Evolutionary conservation across 768 basidiomycete species (phyloP), one percentile per base, ranked within the genome.

Genomic region (Sporobolomyces phaffii): DNA sequence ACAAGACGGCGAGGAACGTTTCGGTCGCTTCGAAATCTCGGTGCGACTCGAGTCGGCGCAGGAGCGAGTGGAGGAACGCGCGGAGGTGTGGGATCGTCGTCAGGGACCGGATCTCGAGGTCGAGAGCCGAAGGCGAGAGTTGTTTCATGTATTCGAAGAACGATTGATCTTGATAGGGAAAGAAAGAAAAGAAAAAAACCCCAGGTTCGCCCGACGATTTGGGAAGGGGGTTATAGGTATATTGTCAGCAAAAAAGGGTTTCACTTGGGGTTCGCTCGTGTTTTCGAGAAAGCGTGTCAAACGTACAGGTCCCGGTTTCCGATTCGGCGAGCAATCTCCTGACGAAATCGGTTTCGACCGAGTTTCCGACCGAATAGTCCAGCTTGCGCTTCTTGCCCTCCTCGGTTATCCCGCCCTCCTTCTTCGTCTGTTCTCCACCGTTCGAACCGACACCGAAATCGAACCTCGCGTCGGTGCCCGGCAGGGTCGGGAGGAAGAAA

Each of bases 21-120:
- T 98, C 91, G 5, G 94, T 89, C 17, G 91, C 92, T 77, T 99
- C 96, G 74, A 96, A 98, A 78, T 99, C 96, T 52, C 84, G 84
- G 71, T 86, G 89, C 10, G 88, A 89, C 38, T 77, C 78, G 31
- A 98, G 81, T 5, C 94, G 86, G 60, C 79, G 83, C 15, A 81
- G 83, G 29, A 98, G 81, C 0, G 91, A 88, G 64, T 81, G 79
- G 50, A 96, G 79, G 80, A 98, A 97, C 24, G 81, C 76, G 1
- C 77, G 79, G 26, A 93, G 81, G 60, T 83, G 82, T 47, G 85
- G 81, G 40, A 89, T 78, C 5, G 85, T 82, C 33, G 84, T 78
- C 59, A 98, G 79, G 1, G 87, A 87, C 13, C 90, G 89, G 28
- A 99, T 80, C 75, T 97, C 94, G 22, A 96, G 81, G 77, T 99